Conservation (phyloP, 768 basidiomycete genomes). For the Ramaria sp. region DNA sequence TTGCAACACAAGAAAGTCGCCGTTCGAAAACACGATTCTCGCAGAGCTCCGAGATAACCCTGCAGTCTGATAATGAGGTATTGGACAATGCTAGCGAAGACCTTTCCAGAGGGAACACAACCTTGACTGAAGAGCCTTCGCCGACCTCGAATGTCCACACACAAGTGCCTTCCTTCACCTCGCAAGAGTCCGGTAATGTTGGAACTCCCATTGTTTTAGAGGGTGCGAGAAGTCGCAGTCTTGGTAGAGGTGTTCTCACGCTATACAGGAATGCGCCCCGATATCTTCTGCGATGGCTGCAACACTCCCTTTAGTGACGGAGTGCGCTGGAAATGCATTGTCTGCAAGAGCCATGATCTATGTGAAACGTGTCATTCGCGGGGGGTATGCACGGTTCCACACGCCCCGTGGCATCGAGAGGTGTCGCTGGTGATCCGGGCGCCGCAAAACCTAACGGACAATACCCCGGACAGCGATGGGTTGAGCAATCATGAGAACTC, state of each 20-base stretch:
- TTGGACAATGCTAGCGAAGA: not conserved
- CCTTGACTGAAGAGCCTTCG: not conserved
- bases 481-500: too few relatives aligned
- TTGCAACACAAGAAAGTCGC: not conserved
- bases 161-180: not conserved
- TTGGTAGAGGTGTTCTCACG: too few relatives aligned
- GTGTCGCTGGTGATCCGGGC: constrained; percentile 9
- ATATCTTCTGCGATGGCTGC: constrained; percentile 3
- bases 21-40: not conserved
- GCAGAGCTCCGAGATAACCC: not conserved
- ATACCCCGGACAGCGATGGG: too few relatives aligned
- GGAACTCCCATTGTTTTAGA: not conserved
- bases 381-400: not conserved
- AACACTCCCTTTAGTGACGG: not conserved
- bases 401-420: constrained; percentile 6
- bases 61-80: not conserved
- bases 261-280: not conserved
- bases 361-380: constrained; percentile 6
- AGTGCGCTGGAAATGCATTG: constrained; percentile 8
- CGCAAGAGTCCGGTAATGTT: not conserved
- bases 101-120: not conserved
- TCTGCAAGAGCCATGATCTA: constrained; percentile 8
- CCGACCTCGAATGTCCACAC: not conserved
- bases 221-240: not conserved
- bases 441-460: not conserved